Base-by-base conservation (phyloP, 768 basidiomycete species). In the Leccinellum luteum region DNA sequence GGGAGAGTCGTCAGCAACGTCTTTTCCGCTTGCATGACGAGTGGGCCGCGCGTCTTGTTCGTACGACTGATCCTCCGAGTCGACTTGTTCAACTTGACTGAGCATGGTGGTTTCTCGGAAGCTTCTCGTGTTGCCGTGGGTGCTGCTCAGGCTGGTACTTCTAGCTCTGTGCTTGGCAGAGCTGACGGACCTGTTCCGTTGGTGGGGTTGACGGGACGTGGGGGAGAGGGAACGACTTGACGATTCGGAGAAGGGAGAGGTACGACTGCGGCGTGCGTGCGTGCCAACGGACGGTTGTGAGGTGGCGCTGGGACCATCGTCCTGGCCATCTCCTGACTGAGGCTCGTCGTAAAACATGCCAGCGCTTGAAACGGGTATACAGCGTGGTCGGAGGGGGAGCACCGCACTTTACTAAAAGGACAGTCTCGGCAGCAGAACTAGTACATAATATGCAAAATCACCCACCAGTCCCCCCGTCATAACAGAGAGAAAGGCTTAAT, bases 121-220 rank as follows among this genome's bases (percentile, higher is more conserved):
- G 4, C 74, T 68, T 58, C 79, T 78, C 35, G 76, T 66, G 41
- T 79, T 74, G 17, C 77, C 78, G 51, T 78, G 81, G 30, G 83
- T 81, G 64, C 85, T 85, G 67, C 82, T 80, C 54, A 80, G 72
- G 64, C 89, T 90, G 34, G 79, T 79, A 67, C 87, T 90, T 63
- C 89, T 79, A 4, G 73, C 71, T 17, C 79, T 75, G 31, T 79
- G 74, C 51, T 75, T 76, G 15, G 77, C 75, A 6, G 85, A 81
- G 56, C 80, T 77, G 9, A 75, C 68, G 13, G 87, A 87, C 32
- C 81, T 75, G 57, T 75, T 83, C 44, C 85, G 74, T 32, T 78
- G 68, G 21, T 78, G 72, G 44, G 77, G 69, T 44, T 75, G 77
- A 31, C 79, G 75, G 12, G 78, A 66, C 12, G 78, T 72, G n/a